A percentile compares a stretch with the other conserved stretches of the same genome.
Evolutionary conservation across 73 alveolate genomes (phyloP).

Genomic region (Blepharisma japonicum): DNA sequence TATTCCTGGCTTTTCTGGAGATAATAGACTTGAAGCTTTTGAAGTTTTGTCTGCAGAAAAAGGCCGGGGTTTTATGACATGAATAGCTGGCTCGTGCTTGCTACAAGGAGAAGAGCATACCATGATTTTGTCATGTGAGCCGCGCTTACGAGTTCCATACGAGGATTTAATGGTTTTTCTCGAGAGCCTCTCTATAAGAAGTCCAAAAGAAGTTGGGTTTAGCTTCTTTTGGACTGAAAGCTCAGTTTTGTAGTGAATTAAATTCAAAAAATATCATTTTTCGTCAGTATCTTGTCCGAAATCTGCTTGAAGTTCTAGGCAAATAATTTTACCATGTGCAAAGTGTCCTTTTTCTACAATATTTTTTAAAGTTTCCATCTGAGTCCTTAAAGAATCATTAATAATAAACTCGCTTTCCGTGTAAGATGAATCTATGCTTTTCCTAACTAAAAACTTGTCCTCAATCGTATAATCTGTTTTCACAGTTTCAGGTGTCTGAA

Average conservation of each 20-base stretch:
- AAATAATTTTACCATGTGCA: constrained; percentile 6
- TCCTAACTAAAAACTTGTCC: constrained; percentile 21
- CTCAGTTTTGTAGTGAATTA: background rate
- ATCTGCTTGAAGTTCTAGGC: constrained; percentile 10
- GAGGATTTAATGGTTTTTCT: no score
- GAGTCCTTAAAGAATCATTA: background rate
- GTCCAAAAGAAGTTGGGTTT: no score
- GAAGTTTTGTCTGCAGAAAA: no score
- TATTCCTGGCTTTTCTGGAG: no score
- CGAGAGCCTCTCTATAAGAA: no score
- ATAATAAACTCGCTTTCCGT: background rate
- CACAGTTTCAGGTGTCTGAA: background rate
- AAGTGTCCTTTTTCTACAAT: background rate
- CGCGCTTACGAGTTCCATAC: no score
- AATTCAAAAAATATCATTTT: constrained; percentile 19
- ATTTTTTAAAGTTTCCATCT: constrained; percentile 9
- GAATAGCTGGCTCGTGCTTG: no score
- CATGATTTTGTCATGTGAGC: no score
- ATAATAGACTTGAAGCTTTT: no score
- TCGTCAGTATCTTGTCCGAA: background rate
- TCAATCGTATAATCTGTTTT: background rate
- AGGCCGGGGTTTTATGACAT: no score
- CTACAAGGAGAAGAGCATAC: no score
- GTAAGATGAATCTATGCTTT: background rate
- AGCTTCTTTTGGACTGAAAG: background rate